Percentiles rank a stretch among this genome's conserved stretches.
Evolutionary conservation across 192 early-diverging fungal genomes (phyloP).

Genomic region (Mortierella claussenii): DNA sequence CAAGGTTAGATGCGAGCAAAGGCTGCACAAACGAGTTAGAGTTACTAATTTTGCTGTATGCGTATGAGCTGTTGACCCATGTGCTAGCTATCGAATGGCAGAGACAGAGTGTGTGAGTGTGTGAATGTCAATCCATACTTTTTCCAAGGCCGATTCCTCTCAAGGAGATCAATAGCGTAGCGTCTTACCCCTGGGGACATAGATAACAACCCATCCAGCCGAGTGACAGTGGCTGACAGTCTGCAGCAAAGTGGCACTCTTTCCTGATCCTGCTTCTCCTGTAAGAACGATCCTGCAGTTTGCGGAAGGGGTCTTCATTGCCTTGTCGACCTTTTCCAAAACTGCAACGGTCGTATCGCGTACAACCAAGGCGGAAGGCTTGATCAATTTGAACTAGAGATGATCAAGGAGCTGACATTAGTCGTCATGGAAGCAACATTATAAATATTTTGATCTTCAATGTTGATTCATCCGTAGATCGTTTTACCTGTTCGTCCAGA

Average conservation of each 20-base stretch:
- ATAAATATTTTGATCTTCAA: too few species aligned
- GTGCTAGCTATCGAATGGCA: slow-evolving; percentile 56
- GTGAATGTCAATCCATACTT: background rate
- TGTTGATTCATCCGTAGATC: too few species aligned
- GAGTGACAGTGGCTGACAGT: slow-evolving; percentile 56
- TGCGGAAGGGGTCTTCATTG: slow-evolving; percentile 38
- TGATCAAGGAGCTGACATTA: too few species aligned
- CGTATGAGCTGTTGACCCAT: slow-evolving; percentile 56
- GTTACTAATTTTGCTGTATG: slow-evolving; percentile 52
- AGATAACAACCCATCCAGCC: slow-evolving; percentile 64
- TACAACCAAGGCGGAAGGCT: slow-evolving; percentile 53
- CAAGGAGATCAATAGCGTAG: too few species aligned
- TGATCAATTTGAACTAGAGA: slow-evolving; percentile 55
- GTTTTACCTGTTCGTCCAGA: slow-evolving; percentile 43
- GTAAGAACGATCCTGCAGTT: slow-evolving; percentile 53
- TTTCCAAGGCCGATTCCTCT: too few species aligned
- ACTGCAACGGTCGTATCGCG: slow-evolving; percentile 55
- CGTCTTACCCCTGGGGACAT: slow-evolving; percentile 58
- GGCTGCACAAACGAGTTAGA: slow-evolving; percentile 59
- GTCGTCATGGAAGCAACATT: too few species aligned
- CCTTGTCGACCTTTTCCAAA: slow-evolving; percentile 47
- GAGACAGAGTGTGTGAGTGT: background rate
- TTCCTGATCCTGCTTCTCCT: slow-evolving; percentile 60
- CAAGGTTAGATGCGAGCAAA: slow-evolving; percentile 43
- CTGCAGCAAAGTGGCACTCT: slow-evolving; percentile 61